Conservation (phyloP, 257 asterid genomes). For the Plantago elongata region DNA sequence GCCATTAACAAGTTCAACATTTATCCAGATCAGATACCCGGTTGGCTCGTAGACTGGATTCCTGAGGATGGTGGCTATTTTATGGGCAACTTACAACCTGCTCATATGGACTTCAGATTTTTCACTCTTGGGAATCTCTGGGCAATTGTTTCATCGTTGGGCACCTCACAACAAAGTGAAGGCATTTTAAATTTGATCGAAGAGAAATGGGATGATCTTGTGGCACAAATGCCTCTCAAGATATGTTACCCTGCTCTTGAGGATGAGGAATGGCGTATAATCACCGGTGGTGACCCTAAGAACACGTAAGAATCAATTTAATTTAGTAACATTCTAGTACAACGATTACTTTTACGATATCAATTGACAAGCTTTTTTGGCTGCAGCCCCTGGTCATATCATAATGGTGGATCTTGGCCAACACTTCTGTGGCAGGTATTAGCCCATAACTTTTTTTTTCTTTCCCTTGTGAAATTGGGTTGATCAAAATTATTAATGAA, state of each 20-base stretch:
- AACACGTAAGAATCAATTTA: conserved; percentile 49
- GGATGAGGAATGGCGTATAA: conserved; percentile 85
- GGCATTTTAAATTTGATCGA: conserved; percentile 67
- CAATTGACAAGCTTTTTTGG: conserved; percentile 1
- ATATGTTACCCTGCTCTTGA: conserved; percentile 91
- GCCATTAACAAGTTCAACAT: conserved; percentile 76
- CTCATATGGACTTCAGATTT: conserved; percentile 87
- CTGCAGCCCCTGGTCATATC: conserved; percentile 94
- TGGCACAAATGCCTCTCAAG: conserved; percentile 83
- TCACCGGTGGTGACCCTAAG: conserved; percentile 95
- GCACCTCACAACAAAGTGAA: conserved; percentile 66
- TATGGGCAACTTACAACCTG: conserved; percentile 84
- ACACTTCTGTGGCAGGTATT: conserved; percentile 90
- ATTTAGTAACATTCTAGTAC: not conserved
- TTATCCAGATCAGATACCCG: conserved; percentile 84
- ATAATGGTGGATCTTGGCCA: conserved; percentile 97
- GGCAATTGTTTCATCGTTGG: conserved; percentile 77
- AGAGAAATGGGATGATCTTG: conserved; percentile 86
- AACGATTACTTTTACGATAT: not conserved
- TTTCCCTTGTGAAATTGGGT: too few relatives aligned
- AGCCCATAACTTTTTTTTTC: not conserved
- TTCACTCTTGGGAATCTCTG: conserved; percentile 90
- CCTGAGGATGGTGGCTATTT: conserved; percentile 83
- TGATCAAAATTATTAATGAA: too few relatives aligned
- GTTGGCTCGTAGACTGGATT: conserved; percentile 87